A percentile compares a stretch with the other conserved stretches of the same genome.
Conservation (phyloP, 2,329 filamentous ascomycete species). For the Lachnellula hyalina region DNA sequence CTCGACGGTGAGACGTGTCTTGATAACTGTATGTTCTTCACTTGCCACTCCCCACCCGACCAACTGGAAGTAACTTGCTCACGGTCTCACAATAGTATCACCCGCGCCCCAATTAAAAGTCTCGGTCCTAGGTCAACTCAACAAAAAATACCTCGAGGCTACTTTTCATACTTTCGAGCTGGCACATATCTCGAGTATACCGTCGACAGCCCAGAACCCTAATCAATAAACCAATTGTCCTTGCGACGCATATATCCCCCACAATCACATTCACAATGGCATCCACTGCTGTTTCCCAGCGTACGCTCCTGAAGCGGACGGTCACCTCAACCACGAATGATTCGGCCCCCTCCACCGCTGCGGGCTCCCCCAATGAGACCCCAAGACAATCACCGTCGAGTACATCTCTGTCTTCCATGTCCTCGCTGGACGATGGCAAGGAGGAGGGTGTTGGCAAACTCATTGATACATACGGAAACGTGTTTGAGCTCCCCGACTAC, state of each 20-base stretch:
- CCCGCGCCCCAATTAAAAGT: neutral
- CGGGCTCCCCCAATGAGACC: conserved; percentile 54
- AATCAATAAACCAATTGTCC: neutral
- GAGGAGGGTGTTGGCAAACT: conserved; percentile 55
- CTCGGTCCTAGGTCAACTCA: neutral
- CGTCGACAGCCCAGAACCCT: neutral
- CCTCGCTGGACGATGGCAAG: conserved; percentile 51
- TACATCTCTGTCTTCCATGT: conserved; percentile 89
- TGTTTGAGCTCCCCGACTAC: conserved; percentile 89
- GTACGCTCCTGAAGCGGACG: conserved; percentile 22
- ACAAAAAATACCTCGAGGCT: conserved; percentile 15
- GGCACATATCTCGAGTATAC: neutral
- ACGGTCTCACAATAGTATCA: neutral
- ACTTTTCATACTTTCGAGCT: conserved; percentile 1
- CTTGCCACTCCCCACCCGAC: neutral
- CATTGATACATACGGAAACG: conserved; percentile 88
- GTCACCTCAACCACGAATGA: conserved; percentile 25
- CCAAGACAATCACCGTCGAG: conserved; percentile 66
- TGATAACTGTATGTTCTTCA: neutral
- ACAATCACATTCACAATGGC: conserved; percentile 23
- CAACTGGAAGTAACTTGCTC: neutral
- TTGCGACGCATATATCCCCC: too few species aligned
- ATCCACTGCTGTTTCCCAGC: conserved; percentile 28
- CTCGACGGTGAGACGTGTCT: neutral
- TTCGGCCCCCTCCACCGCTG: conserved; percentile 47